phyloP scores from a whole-genome alignment of 1,284 basidiomycete genomes.

The Apiotrichum sp. region DNA sequence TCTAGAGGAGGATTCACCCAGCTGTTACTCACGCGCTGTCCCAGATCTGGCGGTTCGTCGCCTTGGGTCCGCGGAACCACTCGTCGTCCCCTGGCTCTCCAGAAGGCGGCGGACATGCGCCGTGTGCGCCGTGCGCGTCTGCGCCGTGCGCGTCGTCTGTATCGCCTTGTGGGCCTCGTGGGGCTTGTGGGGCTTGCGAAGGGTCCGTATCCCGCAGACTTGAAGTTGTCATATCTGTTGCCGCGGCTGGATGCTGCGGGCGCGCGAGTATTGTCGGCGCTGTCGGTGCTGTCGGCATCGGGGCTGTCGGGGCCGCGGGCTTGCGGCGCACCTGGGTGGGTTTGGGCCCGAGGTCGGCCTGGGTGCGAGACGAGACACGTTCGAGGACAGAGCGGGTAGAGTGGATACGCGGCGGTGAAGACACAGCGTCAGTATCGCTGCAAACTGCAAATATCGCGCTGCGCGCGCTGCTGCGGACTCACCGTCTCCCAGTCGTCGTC shows the following conservation, averaged over 20 bases:
- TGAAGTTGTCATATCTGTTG: too few relatives aligned
- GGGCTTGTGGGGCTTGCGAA: too few relatives aligned
- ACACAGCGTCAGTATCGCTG: not conserved
- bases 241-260: too few relatives aligned
- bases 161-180: too few relatives aligned
- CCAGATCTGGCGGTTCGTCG: conserved; percentile 20
- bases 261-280: not conserved
- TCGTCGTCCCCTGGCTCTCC: conserved; percentile 6
- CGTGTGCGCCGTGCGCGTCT: too few relatives aligned
- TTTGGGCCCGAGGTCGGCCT: conserved; percentile 1
- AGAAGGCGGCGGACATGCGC: not conserved
- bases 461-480: too few relatives aligned
- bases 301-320: too few relatives aligned
- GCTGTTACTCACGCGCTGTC: conserved; percentile 19
- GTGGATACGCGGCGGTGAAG: too few relatives aligned
- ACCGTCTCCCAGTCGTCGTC: conserved; percentile 18
- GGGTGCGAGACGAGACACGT: not conserved
- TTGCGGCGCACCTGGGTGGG: not conserved
- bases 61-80: conserved; percentile 13
- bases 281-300: not conserved
- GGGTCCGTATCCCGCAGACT: too few relatives aligned
- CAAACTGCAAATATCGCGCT: too few relatives aligned
- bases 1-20: too few relatives aligned
- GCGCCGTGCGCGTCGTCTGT: too few relatives aligned
- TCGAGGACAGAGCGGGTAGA: not conserved